A percentile compares a stretch with the other conserved stretches of the same genome.
These are phyloP conservation scores for Alternaria triticina DNA, from an alignment of 2,329 filamentous ascomycete species.

Conservation along the genomic window DNA sequence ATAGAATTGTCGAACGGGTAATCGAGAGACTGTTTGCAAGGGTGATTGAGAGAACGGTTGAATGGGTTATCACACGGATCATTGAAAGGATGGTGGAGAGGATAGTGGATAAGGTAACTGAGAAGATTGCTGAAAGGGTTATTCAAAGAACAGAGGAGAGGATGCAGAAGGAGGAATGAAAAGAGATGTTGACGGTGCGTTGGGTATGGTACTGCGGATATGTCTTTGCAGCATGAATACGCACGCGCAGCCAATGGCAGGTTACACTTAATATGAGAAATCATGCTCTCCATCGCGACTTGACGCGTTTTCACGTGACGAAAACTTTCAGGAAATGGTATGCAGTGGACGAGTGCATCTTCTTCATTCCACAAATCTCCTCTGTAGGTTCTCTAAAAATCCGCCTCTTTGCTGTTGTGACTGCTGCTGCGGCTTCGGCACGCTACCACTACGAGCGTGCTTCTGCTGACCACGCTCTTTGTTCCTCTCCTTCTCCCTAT, in stretches of 20 bases:
- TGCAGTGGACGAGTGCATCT: background rate
- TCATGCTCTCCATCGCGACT: background rate
- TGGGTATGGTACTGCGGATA: background rate
- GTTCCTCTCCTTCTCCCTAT: slow-evolving; percentile 42
- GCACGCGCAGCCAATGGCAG: background rate
- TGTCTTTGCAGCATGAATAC: background rate
- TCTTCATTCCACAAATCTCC: slow-evolving; percentile 43
- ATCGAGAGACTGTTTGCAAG: background rate
- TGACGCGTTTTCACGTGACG: slow-evolving; percentile 21
- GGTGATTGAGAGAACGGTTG: background rate
- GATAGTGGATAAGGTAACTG: background rate
- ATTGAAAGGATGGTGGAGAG: background rate
- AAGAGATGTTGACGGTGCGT: background rate
- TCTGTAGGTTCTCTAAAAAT: slow-evolving; percentile 49
- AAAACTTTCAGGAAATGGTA: background rate
- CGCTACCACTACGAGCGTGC: slow-evolving; percentile 30
- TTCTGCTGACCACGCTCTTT: slow-evolving; percentile 26
- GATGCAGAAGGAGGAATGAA: background rate
- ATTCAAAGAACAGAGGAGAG: background rate
- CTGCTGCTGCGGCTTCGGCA: slow-evolving; percentile 20
- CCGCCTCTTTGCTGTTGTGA: slow-evolving; percentile 37
- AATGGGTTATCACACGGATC: background rate
- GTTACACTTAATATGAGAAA: background rate
- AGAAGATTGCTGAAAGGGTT: background rate
- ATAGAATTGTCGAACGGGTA: background rate